Base-by-base conservation (phyloP, 305 asterid genomes). In the Plantago coronopus region DNA sequence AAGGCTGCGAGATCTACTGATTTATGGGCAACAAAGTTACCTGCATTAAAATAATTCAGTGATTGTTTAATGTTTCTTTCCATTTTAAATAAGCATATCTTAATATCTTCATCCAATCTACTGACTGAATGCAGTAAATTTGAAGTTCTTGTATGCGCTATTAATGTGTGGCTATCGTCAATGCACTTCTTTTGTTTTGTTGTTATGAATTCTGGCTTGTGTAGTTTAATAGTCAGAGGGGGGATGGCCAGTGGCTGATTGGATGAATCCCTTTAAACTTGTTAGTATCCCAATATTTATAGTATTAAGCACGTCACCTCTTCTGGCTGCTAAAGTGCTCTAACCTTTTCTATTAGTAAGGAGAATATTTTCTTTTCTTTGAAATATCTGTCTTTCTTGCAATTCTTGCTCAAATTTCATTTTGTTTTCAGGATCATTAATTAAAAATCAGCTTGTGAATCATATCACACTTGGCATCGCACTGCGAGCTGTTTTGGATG, bases 391-490 rank as follows among this genome's bases (percentile, higher is more conserved):
- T 17, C 42, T 51, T 19, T 48, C 62, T 38, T 27, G 21, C 40
- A 47, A 25, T 38, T 61, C 43, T 62, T 7, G 47, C 34, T 51
- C 37, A 61, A 47, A 38, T 54, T 57, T 54, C 60, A 48, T 65
- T 3, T 51, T 62, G 49, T 62, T 66, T 79, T 57, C 80, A 94
- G 99, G 99, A 55, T 86, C 89, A 37, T 84, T 94, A 58, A 88
- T 94, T 71, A 94, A 91, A 83, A 85, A 88, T 75, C 96, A 88
- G 63, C 96, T 94, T 20, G 98, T 94, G 74, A 86, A 87, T 51
- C 96, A 86, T 78, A 75, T 90, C 29, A 72, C 95, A 29, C 99
- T 94, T 71, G 99, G 99, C 61, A 90, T 91, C 70, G 99, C 99
- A 62, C 77, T 94, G 75, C 85, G 98, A 49, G 95, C 91, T 59